Evolutionary conservation across 2,329 filamentous ascomycete genomes (phyloP).

Genomic region (Paracoccidioides lutzii): DNA sequence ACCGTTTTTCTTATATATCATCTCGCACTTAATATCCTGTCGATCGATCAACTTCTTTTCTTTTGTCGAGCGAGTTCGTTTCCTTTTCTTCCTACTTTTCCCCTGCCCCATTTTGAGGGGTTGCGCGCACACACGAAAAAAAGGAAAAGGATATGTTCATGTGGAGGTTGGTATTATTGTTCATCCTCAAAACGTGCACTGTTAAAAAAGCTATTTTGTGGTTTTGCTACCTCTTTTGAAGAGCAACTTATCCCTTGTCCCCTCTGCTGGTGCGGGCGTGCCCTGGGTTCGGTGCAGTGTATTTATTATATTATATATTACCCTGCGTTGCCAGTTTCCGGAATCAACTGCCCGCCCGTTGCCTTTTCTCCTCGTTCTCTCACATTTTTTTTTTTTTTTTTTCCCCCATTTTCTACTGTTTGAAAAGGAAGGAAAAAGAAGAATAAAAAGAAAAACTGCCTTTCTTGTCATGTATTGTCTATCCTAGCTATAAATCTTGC

Average conservation of each 20-base stretch:
- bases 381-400: constrained; percentile 17
- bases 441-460: constrained; percentile 4
- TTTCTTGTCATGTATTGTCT: constrained; percentile 30
- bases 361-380: no score
- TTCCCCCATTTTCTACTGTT: constrained; percentile 5
- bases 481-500: constrained; percentile 21
- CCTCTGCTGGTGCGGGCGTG: background rate
- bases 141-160: background rate
- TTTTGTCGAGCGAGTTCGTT: background rate
- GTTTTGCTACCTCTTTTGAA: no score
- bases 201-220: no score
- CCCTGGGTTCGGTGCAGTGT: background rate
- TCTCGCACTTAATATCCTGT: constrained; percentile 14
- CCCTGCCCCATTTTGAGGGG: background rate
- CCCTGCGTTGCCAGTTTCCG: no score
- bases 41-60: background rate
- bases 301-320: no score
- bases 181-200: no score
- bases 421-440: background rate
- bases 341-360: no score
- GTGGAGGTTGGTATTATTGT: background rate
- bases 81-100: background rate
- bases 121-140: background rate
- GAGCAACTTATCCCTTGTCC: background rate
- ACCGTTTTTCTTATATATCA: no score